Evolutionary conservation across 805 yeast species (phyloP).

Genomic region (Candida tibetensis): DNA sequence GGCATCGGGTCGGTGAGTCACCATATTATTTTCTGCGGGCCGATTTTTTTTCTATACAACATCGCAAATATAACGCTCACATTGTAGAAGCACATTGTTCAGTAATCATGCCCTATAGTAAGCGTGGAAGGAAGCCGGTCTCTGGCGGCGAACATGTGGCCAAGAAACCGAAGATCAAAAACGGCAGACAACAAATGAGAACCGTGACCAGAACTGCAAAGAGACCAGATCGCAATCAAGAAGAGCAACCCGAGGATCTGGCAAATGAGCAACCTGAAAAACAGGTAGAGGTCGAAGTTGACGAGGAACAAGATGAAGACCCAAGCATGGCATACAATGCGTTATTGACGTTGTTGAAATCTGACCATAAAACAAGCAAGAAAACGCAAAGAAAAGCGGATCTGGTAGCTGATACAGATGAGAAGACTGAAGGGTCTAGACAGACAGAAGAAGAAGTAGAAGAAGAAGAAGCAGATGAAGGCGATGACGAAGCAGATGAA

Average conservation of each 20-base stretch:
- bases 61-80: too few species aligned
- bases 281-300: conserved; percentile 12
- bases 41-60: not conserved
- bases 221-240: conserved; percentile 22
- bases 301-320: conserved; percentile 16
- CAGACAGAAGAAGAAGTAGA: conserved; percentile 4
- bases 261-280: conserved; percentile 14
- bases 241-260: conserved; percentile 9
- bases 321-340: conserved; percentile 62
- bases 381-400: conserved; percentile 10
- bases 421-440: not conserved
- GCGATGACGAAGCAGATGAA: conserved; percentile 10
- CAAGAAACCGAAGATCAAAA: conserved; percentile 24
- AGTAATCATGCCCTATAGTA: too few species aligned
- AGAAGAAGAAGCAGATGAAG: conserved; percentile 8
- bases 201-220: conserved; percentile 54
- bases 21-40: not conserved
- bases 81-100: too few species aligned
- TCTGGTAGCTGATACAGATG: conserved; percentile 1
- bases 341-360: conserved; percentile 55
- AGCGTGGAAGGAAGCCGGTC: too few species aligned
- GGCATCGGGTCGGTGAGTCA: not conserved
- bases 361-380: conserved; percentile 38
- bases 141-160: not conserved
- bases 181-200: conserved; percentile 63